Percentiles rank a stretch among this genome's conserved stretches.
phyloP scores from a whole-genome alignment of 441 rosid species.

The Euphorbia celastroides region DNA sequence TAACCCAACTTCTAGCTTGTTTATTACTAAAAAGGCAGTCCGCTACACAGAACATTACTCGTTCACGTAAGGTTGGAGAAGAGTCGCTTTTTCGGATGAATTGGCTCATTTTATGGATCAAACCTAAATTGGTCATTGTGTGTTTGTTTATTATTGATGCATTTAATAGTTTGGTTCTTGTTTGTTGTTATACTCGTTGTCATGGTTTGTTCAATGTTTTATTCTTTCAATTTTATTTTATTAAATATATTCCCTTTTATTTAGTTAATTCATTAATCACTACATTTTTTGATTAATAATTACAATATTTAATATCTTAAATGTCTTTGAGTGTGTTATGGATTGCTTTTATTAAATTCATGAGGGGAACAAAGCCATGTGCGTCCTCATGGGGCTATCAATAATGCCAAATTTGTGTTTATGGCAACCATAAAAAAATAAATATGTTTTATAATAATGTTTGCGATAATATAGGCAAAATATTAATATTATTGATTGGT shows the following conservation, averaged over 20 bases:
- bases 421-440: too few species aligned
- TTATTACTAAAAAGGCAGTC: conserved; percentile 32
- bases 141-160: too few species aligned
- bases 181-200: conserved; percentile 27
- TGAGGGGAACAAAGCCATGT: conserved; percentile 73
- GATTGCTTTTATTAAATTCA: background rate
- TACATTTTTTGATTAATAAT: background rate
- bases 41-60: too few species aligned
- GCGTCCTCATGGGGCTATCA: conserved; percentile 48
- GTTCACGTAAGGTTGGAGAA: too few species aligned
- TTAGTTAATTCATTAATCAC: background rate
- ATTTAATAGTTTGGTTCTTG: conserved; percentile 17
- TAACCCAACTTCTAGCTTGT: conserved; percentile 34
- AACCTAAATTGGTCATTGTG: too few species aligned
- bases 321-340: too few species aligned
- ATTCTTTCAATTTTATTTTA: conserved; percentile 23
- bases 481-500: conserved; percentile 14
- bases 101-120: too few species aligned
- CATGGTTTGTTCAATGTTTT: conserved; percentile 36
- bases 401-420: conserved; percentile 45
- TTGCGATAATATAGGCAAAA: conserved; percentile 3
- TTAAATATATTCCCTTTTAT: background rate
- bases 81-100: too few species aligned
- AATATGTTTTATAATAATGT: conserved; percentile 4
- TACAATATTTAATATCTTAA: background rate